These are phyloP conservation scores for Clonostachys rhizophaga DNA, from an alignment of 2,329 filamentous ascomycete genomes.

Conservation along the genomic window DNA sequence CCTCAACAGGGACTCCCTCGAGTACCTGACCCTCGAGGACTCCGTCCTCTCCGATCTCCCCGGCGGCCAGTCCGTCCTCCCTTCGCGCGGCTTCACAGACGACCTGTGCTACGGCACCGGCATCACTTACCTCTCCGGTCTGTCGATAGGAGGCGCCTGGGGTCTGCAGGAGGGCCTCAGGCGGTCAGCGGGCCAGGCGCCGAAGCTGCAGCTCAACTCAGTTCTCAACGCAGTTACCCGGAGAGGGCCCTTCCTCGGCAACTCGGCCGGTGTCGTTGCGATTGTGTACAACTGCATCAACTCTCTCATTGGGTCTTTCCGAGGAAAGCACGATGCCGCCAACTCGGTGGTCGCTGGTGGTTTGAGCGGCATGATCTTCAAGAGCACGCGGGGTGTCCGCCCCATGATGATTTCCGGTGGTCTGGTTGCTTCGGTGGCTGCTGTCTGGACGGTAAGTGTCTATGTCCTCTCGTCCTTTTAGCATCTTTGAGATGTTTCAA, in stretches of 20 bases:
- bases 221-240: conserved; percentile 92
- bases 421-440: conserved; percentile 82
- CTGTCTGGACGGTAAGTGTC: conserved; percentile 79
- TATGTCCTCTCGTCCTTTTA: background rate
- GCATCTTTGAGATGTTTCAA: background rate
- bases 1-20: conserved; percentile 85
- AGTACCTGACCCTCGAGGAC: conserved; percentile 94
- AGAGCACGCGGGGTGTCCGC: conserved; percentile 84
- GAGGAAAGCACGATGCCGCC: conserved; percentile 83
- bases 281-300: conserved; percentile 96
- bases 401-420: conserved; percentile 94
- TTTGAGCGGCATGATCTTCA: conserved; percentile 91
- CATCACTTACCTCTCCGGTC: conserved; percentile 84
- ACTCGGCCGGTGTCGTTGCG: conserved; percentile 91
- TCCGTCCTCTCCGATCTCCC: conserved; percentile 81
- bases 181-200: conserved; percentile 70
- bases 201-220: conserved; percentile 89
- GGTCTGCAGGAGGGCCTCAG: conserved; percentile 85
- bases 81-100: conserved; percentile 95
- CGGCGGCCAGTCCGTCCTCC: conserved; percentile 80
- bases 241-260: conserved; percentile 90
- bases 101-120: conserved; percentile 98
- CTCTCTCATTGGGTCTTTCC: conserved; percentile 71
- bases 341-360: conserved; percentile 86
- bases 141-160: conserved; percentile 85